Percentiles rank a stretch among this genome's conserved stretches.
Conservation (phyloP, 139 green algal species). For the Chlamydomonas sphaeroides region DNA sequence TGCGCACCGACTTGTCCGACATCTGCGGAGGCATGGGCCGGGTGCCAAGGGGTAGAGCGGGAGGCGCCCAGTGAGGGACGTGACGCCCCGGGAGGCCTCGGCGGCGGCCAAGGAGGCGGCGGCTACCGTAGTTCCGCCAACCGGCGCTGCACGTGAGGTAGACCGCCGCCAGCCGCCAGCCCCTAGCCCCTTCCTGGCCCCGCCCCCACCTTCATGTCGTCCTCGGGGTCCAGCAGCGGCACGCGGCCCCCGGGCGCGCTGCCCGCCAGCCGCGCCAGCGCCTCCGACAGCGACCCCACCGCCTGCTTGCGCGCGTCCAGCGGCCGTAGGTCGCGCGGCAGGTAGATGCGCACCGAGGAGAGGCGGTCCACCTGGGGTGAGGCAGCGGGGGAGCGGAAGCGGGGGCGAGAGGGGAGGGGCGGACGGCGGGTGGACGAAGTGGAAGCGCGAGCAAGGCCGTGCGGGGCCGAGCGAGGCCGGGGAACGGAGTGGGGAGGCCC, state of each 20-base stretch:
- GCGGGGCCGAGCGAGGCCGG: no score
- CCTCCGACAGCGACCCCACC: constrained; percentile 38
- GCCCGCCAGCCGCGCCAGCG: constrained; percentile 34
- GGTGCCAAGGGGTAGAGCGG: no score
- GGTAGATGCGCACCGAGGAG: constrained; percentile 72
- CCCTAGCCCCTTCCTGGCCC: no score
- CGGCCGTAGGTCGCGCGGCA: constrained; percentile 75
- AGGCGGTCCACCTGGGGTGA: constrained; percentile 62
- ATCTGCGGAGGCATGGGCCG: constrained; percentile 11
- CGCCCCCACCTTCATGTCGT: constrained; percentile 80
- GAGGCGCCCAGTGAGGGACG: no score
- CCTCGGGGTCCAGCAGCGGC: constrained; percentile 73
- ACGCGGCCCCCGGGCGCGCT: constrained; percentile 10
- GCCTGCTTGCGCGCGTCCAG: constrained; percentile 50
- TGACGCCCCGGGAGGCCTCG: no score
- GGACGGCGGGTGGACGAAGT: no score
- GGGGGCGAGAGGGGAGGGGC: no score
- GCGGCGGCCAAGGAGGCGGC: no score
- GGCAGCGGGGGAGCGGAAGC: neutral
- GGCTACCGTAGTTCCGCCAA: no score
- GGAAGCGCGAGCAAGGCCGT: no score
- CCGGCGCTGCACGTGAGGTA: no score
- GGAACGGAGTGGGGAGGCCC: no score
- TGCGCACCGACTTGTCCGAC: constrained; percentile 42
- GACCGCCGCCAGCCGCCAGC: neutral